A percentile compares a stretch with the other conserved stretches of the same genome.
Evolutionary conservation across 371 early-diverging fungal genomes (phyloP).

Genomic region (Syncephalastrum racemosum): DNA sequence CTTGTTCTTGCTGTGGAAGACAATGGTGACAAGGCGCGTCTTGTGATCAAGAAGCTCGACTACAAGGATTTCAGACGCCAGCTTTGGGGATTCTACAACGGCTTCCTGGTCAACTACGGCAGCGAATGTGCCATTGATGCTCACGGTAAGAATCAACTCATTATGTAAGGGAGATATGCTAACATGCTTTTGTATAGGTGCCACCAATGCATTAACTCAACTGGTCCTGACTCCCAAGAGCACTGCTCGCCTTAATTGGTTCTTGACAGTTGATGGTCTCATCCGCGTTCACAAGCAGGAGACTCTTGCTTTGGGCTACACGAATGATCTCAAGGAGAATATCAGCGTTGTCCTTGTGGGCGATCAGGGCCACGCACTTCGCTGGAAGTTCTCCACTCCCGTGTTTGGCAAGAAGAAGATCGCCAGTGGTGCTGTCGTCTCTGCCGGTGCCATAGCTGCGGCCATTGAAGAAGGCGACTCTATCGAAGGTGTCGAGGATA

Average conservation of each 20-base stretch:
- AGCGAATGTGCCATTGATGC: conserved; percentile 42
- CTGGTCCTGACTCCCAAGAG: conserved; percentile 25
- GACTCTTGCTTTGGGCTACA: conserved; percentile 26
- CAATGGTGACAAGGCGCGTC: conserved; percentile 13
- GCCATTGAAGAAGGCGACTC: conserved; percentile 22
- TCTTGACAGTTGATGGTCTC: conserved; percentile 35
- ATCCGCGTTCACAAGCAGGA: conserved; percentile 36
- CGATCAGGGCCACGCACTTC: conserved; percentile 8
- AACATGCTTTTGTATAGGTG: conserved; percentile 11
- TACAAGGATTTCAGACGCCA: conserved; percentile 35
- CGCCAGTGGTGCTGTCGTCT: neutral
- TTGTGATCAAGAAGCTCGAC: conserved; percentile 29
- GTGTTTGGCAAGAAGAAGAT: conserved; percentile 34
- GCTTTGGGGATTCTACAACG: conserved; percentile 55
- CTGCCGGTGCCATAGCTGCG: conserved; percentile 13
- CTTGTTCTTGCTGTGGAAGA: conserved; percentile 32
- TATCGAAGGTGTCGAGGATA: conserved; percentile 25
- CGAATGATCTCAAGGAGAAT: conserved; percentile 3
- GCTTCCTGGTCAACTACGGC: conserved; percentile 54
- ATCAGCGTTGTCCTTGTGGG: conserved; percentile 8
- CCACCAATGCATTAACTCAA: conserved; percentile 16
- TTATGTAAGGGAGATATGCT: neutral
- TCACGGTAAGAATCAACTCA: conserved; percentile 28
- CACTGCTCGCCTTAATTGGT: conserved; percentile 38
- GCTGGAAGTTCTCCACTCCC: conserved; percentile 44